Conservation (phyloP, 768 basidiomycete species). For the Leccinum broughii region DNA sequence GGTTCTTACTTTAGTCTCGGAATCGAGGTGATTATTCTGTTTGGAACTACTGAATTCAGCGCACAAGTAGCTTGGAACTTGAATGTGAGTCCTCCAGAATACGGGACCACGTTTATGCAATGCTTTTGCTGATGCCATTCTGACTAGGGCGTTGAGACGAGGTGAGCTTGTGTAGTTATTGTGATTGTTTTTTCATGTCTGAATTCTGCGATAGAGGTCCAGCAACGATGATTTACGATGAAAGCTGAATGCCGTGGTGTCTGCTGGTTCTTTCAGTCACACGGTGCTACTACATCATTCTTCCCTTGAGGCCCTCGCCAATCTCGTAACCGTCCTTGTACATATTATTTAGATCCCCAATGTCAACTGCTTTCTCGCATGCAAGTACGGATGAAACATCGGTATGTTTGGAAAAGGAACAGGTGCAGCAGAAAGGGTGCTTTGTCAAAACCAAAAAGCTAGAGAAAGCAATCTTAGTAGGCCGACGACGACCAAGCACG, state of each 20-base stretch:
- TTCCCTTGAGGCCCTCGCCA: too few species aligned
- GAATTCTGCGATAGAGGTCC: slow-evolving; percentile 1
- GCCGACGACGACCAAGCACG: neutral
- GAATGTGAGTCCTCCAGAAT: slow-evolving; percentile 5
- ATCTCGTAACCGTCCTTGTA: too few species aligned
- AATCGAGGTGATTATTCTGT: slow-evolving; percentile 18
- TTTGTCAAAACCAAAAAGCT: neutral
- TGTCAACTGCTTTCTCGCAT: too few species aligned
- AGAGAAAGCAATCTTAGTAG: neutral
- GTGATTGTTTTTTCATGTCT: neutral
- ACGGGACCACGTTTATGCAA: too few species aligned
- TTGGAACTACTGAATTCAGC: slow-evolving; percentile 29
- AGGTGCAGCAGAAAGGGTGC: neutral
- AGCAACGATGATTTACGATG: slow-evolving; percentile 10
- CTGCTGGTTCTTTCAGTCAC: too few species aligned
- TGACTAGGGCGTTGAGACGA: slow-evolving; percentile 11
- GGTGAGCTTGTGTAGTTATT: neutral
- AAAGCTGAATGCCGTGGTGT: neutral
- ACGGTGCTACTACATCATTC: too few species aligned
- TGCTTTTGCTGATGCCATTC: neutral
- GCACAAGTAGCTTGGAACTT: slow-evolving; percentile 16
- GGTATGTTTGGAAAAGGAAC: neutral
- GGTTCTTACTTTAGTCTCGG: slow-evolving; percentile 11
- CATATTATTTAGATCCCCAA: too few species aligned
- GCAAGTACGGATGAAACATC: too few species aligned